Evolutionary conservation across 257 asterid species (phyloP).

Genomic region (Solanum verrucosum): DNA sequence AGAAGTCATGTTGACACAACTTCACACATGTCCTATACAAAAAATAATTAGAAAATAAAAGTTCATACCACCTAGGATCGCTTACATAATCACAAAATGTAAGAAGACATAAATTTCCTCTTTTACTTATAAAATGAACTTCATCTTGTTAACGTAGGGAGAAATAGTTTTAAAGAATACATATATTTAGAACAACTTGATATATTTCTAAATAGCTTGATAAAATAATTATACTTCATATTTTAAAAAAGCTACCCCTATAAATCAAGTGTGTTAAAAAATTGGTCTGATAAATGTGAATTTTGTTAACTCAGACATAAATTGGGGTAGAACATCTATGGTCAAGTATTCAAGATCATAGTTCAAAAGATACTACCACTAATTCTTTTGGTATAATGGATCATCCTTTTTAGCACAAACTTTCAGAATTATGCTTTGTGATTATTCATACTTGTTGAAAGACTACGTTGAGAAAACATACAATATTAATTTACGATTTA

Average conservation of each 20-base stretch:
- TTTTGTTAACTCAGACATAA: neutral
- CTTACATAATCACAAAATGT: neutral
- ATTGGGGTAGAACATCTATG: neutral
- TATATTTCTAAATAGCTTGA: neutral
- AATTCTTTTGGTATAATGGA: neutral
- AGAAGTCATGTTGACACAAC: neutral
- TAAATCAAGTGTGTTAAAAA: neutral
- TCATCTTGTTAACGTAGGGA: neutral
- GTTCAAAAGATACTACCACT: neutral
- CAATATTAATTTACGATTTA: neutral
- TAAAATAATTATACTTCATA: neutral
- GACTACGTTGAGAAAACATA: neutral
- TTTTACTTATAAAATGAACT: neutral
- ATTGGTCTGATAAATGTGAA: no score
- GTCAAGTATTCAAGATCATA: neutral
- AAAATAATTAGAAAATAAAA: conserved; percentile 17
- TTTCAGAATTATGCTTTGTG: neutral
- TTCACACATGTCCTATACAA: conserved; percentile 17
- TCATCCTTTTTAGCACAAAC: neutral
- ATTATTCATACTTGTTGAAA: neutral
- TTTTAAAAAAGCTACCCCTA: neutral
- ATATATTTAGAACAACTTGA: neutral
- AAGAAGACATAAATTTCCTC: conserved; percentile 6
- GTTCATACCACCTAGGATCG: neutral
- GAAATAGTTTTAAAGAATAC: neutral